Conservation (phyloP, 345 rosid genomes). For the Luvunga scandens region DNA sequence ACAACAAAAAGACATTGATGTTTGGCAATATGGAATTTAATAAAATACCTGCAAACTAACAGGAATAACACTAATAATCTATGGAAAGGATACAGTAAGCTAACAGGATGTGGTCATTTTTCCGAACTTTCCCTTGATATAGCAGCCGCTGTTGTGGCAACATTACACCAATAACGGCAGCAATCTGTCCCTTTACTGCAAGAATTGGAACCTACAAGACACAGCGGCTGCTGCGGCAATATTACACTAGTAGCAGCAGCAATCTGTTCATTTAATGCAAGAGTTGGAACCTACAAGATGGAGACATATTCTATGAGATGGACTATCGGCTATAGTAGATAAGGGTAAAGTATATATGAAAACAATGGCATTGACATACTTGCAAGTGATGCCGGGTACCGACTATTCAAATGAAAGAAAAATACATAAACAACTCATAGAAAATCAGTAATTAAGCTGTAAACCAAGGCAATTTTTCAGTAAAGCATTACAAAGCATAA, state of each 20-base stretch:
- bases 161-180: conserved; percentile 52
- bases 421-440: background rate
- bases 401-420: background rate
- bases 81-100: conserved; percentile 57
- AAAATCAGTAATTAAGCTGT: background rate
- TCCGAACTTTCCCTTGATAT: conserved; percentile 57
- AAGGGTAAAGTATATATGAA: background rate
- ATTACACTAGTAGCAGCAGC: conserved; percentile 54
- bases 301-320: background rate
- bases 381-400: background rate
- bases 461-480: background rate
- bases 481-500: background rate
- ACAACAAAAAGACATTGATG: background rate
- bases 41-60: background rate
- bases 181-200: conserved; percentile 65
- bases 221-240: conserved; percentile 53
- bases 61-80: background rate
- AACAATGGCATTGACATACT: background rate
- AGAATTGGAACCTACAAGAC: no score
- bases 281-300: conserved; percentile 50
- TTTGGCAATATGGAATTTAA: background rate
- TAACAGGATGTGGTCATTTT: conserved; percentile 59
- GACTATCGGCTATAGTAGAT: background rate
- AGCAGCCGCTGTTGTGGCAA: conserved; percentile 60
- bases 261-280: conserved; percentile 62